phyloP scores from a whole-genome alignment of 106 monocot species.

The Triglochin maritima region DNA sequence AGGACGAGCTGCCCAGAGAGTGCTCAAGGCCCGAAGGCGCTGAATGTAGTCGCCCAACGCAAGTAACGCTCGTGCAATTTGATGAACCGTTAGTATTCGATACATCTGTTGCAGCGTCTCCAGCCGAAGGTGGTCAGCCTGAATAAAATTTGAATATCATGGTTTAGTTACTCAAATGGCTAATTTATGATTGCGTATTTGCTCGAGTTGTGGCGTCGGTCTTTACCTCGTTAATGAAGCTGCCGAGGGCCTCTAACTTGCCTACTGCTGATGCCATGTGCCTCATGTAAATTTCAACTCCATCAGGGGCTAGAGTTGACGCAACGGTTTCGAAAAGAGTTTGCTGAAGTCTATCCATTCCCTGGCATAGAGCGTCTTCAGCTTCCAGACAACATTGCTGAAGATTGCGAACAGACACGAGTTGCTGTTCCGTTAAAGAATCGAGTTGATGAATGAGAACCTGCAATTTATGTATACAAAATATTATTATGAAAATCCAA shows the following conservation, averaged over 20 bases:
- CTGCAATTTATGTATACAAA: conserved; percentile 21
- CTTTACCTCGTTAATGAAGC: conserved; percentile 65
- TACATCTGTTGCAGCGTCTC: conserved; percentile 56
- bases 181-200: too few relatives aligned
- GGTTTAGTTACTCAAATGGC: too few relatives aligned
- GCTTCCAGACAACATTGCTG: conserved; percentile 62
- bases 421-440: conserved; percentile 56
- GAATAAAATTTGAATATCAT: not conserved
- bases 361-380: conserved; percentile 78
- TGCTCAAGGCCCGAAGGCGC: conserved; percentile 55
- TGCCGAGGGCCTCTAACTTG: conserved; percentile 47
- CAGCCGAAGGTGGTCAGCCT: conserved; percentile 70
- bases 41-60: conserved; percentile 68
- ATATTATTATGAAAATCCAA: not conserved
- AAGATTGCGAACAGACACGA: conserved; percentile 27
- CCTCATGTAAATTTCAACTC: conserved; percentile 40
- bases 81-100: conserved; percentile 49
- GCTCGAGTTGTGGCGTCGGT: too few relatives aligned
- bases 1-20: conserved; percentile 60
- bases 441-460: conserved; percentile 54
- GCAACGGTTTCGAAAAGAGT: conserved; percentile 51
- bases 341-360: conserved; percentile 78
- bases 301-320: conserved; percentile 20
- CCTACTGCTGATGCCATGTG: conserved; percentile 67
- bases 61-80: conserved; percentile 65